Base-by-base conservation (phyloP, 2,329 filamentous ascomycete species). In the Pseudogymnoascus sp. region DNA sequence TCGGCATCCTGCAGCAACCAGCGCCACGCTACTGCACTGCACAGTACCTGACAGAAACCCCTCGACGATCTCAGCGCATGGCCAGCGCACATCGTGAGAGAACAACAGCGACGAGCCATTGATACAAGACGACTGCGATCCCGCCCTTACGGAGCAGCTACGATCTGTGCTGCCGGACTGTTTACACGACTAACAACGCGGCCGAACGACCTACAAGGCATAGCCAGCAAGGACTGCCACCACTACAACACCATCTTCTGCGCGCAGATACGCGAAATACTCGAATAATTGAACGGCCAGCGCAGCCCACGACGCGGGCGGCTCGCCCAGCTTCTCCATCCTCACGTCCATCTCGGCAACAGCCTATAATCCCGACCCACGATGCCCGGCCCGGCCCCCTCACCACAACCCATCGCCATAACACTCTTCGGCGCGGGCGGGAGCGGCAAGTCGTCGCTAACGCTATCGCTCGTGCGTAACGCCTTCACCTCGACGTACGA, bases 371-470 rank as follows among this genome's bases (percentile, higher is more conserved):
- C 28, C 28, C 50, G 50, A 33, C 50, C 50, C 50, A 57, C 28
- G 50, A 57, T 33, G 50, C 2, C 50, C 50, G 50, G 50, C 50
- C 50, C 50, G 50, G 50, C 50, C 50, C 50, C 50, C 28, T 57
- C 50, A 26, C 50, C 50, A 21, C 50, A 57, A 33, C 50, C 50
- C 61, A 86, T 88, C 72, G 82, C 86, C 67, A 91, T 93, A 73
- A 93, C 90, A 64, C 90, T 95, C 75, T 93, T 90, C 77, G 90
- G 90, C 73, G 90, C 93, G 74, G 90, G 90, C 71, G 90, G 90
- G 65, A 91, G 88, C 74, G 89, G 89, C 72, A 95, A 95, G 78
- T 92, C 89, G 1, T 91, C 88, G 68, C 93, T 95, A 73, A 93
- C 90, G 15, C 80, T 95, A 65, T 88, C 90, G 62, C 84, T 95